Conservation (phyloP, 2,329 filamentous ascomycete species). For the Dothistroma septosporum region DNA sequence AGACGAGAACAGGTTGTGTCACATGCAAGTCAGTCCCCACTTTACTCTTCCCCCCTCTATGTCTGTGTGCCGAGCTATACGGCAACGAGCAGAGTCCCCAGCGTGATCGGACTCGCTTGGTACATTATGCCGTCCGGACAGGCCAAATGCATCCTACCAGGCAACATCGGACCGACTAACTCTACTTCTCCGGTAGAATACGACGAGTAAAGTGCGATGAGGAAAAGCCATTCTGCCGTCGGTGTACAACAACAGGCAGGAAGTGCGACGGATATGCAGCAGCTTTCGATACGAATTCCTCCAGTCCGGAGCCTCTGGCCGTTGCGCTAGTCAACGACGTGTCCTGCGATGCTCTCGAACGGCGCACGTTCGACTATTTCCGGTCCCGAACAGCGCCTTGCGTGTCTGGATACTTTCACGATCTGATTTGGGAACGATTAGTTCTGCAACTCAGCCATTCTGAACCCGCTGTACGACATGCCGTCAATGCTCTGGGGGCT, state of each 20-base stretch:
- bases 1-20: slow-evolving; percentile 24
- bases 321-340: slow-evolving; percentile 22
- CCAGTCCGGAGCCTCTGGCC: slow-evolving; percentile 15
- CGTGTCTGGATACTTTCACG: slow-evolving; percentile 32
- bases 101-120: neutral
- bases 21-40: slow-evolving; percentile 23
- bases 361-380: slow-evolving; percentile 32
- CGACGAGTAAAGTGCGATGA: slow-evolving; percentile 58
- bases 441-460: slow-evolving; percentile 31
- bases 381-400: slow-evolving; percentile 25
- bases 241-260: slow-evolving; percentile 54
- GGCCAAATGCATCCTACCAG: neutral
- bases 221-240: slow-evolving; percentile 49
- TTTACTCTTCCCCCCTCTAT: neutral
- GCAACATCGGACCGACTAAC: slow-evolving; percentile 1
- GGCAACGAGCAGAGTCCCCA: neutral
- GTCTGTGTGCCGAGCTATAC: neutral
- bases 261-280: slow-evolving; percentile 53
- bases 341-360: slow-evolving; percentile 26
- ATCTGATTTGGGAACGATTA: slow-evolving; percentile 30
- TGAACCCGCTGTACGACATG: slow-evolving; percentile 33
- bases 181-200: slow-evolving; percentile 37
- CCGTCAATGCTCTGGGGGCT: slow-evolving; percentile 32
- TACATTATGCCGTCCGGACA: neutral
- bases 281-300: slow-evolving; percentile 9